A percentile compares a stretch with the other conserved stretches of the same genome.
Evolutionary conservation across 257 asterid genomes (phyloP).

Genomic region (Salvia miltiorrhiza): DNA sequence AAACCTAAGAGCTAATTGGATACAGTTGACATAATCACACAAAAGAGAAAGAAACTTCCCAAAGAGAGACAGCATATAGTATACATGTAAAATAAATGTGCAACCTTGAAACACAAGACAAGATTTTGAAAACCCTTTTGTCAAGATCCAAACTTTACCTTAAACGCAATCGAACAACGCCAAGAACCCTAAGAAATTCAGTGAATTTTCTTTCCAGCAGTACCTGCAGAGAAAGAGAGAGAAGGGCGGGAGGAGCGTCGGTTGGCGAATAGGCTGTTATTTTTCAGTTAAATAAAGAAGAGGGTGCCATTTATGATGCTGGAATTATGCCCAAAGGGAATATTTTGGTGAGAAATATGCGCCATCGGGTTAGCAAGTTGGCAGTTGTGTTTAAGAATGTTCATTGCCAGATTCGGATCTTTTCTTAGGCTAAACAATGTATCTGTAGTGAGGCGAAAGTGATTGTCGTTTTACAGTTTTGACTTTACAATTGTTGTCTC

Average conservation of each 20-base stretch:
- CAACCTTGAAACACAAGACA: neutral
- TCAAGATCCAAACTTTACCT: neutral
- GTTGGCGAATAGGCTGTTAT: conserved; percentile 4
- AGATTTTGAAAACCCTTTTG: conserved; percentile 3
- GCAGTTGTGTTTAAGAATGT: conserved; percentile 15
- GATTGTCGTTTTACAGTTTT: conserved; percentile 6
- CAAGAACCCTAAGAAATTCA: neutral
- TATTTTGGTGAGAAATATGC: neutral
- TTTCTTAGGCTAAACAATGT: neutral
- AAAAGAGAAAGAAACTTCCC: neutral
- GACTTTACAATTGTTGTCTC: conserved; percentile 4
- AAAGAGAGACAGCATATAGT: neutral
- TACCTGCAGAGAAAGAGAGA: neutral
- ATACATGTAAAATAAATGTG: neutral
- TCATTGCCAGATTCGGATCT: conserved; percentile 37
- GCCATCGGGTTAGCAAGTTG: conserved; percentile 26
- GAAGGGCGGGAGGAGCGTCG: no score
- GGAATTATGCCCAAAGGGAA: conserved; percentile 22
- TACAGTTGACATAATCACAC: neutral
- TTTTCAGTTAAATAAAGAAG: conserved; percentile 9
- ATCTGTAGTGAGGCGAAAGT: neutral
- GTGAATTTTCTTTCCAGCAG: neutral
- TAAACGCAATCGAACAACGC: neutral
- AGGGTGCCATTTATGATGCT: conserved; percentile 25
- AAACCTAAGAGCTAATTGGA: neutral